A percentile compares a stretch with the other conserved stretches of the same genome.
Evolutionary conservation across 2,329 filamentous ascomycete genomes (phyloP).

Genomic region (Rhynchosporium graminicola): DNA sequence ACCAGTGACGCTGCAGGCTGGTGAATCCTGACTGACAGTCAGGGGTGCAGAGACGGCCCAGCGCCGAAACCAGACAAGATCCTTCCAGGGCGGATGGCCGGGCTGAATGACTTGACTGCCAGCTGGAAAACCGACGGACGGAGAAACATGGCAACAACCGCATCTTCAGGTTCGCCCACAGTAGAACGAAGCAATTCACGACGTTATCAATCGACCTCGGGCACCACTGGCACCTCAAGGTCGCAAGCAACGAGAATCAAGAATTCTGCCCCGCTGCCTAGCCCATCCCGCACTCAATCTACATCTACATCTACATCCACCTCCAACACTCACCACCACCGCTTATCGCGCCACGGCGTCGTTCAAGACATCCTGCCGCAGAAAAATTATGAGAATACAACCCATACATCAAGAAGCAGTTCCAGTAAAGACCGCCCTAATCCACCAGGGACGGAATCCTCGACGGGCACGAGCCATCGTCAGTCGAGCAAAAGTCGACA

Average conservation of each 20-base stretch:
- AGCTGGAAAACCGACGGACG: not conserved
- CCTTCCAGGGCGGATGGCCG: not conserved
- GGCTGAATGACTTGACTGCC: slow-evolving; percentile 3
- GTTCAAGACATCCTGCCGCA: slow-evolving; percentile 52
- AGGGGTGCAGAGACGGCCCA: slow-evolving; percentile 9
- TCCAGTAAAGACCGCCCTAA: slow-evolving; percentile 37
- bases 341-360: slow-evolving; percentile 45
- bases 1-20: not conserved
- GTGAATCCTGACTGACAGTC: not conserved
- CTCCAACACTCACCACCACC: slow-evolving; percentile 34
- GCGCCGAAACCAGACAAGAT: slow-evolving; percentile 13
- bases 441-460: slow-evolving; percentile 34
- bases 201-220: slow-evolving; percentile 35
- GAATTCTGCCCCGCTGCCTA: slow-evolving; percentile 22
- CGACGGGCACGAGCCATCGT: slow-evolving; percentile 44
- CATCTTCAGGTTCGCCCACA: slow-evolving; percentile 26
- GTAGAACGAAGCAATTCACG: slow-evolving; percentile 35
- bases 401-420: slow-evolving; percentile 41
- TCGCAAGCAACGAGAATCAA: slow-evolving; percentile 38
- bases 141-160: slow-evolving; percentile 32
- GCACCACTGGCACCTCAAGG: slow-evolving; percentile 28
- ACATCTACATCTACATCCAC: slow-evolving; percentile 19
- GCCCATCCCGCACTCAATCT: slow-evolving; percentile 32
- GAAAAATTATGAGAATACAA: slow-evolving; percentile 73
- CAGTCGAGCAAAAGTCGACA: slow-evolving; percentile 40